phyloP scores from a whole-genome alignment of 176 grass and related monocot species.

The Typha latifolia region DNA sequence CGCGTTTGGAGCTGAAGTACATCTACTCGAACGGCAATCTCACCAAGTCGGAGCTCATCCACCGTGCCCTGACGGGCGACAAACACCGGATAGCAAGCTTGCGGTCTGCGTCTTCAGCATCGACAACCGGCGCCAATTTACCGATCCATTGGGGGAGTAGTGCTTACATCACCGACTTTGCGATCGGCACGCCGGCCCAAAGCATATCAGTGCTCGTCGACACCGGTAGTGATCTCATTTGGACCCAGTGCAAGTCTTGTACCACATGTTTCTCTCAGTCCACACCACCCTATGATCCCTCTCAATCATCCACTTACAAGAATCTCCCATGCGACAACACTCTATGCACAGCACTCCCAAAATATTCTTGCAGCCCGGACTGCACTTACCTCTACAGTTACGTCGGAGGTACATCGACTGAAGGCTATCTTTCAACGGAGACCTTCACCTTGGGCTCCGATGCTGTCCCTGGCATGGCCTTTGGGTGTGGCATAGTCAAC shows the following conservation, averaged over 20 bases:
- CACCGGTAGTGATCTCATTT: slow-evolving; percentile 19
- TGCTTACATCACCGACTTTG: slow-evolving; percentile 12
- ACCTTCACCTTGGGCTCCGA: background rate
- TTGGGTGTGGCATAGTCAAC: background rate
- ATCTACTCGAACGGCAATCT: slow-evolving; percentile 7
- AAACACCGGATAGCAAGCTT: background rate
- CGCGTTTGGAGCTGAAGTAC: slow-evolving; percentile 1
- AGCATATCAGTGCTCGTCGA: background rate
- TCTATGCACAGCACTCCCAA: background rate
- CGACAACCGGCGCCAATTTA: background rate
- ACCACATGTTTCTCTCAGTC: background rate
- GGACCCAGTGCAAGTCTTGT: slow-evolving; percentile 16
- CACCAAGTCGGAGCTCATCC: background rate
- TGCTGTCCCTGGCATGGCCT: background rate
- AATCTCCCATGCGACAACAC: slow-evolving; percentile 2
- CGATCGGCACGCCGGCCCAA: slow-evolving; percentile 3
- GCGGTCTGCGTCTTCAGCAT: background rate
- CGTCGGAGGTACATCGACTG: background rate
- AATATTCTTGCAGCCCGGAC: background rate
- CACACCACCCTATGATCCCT: background rate
- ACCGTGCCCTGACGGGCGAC: background rate
- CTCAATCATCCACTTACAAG: background rate
- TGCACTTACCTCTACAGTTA: background rate
- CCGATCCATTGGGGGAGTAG: background rate
- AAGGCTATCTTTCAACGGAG: background rate